phyloP scores from a whole-genome alignment of 2,329 filamentous ascomycete genomes.

The Ascochyta lentis region DNA sequence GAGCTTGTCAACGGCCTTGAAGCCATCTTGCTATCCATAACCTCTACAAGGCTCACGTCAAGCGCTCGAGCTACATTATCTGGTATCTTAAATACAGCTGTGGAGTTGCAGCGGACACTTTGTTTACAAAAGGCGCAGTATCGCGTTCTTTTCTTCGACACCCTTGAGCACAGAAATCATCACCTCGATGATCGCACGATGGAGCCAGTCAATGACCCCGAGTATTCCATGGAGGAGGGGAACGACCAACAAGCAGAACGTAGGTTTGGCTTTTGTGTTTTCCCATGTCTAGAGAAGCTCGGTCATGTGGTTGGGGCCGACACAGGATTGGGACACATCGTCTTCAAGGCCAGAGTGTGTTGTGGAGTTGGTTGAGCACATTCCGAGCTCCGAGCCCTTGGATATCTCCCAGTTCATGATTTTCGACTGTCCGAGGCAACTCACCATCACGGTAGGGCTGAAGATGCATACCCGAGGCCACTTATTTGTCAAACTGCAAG shows the following conservation, averaged over 20 bases:
- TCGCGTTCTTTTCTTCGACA: constrained; percentile 32
- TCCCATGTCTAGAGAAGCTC: constrained; percentile 42
- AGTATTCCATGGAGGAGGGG: constrained; percentile 33
- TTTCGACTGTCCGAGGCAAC: not conserved
- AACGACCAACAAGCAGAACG: constrained; percentile 20
- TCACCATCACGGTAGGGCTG: not conserved
- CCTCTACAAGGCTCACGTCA: constrained; percentile 25
- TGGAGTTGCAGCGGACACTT: constrained; percentile 36
- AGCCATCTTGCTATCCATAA: constrained; percentile 33
- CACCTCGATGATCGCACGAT: constrained; percentile 36
- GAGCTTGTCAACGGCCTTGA: constrained; percentile 27
- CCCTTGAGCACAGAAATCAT: constrained; percentile 1
- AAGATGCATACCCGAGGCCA: not conserved
- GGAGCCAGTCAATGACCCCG: constrained; percentile 41
- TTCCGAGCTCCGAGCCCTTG: not conserved
- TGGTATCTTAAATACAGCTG: constrained; percentile 33
- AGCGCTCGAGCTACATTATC: constrained; percentile 27
- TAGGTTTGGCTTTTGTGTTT: constrained; percentile 41
- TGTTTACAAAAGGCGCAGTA: constrained; percentile 43
- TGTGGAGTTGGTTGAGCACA: constrained; percentile 17
- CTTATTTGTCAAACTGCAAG: constrained; percentile 52
- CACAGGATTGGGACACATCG: constrained; percentile 32
- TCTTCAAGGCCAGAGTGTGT: constrained; percentile 43
- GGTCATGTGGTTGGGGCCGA: constrained; percentile 38
- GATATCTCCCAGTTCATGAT: not conserved